phyloP scores from a whole-genome alignment of 1,284 basidiomycete genomes.

The Rhodotorula mucilaginosa region DNA sequence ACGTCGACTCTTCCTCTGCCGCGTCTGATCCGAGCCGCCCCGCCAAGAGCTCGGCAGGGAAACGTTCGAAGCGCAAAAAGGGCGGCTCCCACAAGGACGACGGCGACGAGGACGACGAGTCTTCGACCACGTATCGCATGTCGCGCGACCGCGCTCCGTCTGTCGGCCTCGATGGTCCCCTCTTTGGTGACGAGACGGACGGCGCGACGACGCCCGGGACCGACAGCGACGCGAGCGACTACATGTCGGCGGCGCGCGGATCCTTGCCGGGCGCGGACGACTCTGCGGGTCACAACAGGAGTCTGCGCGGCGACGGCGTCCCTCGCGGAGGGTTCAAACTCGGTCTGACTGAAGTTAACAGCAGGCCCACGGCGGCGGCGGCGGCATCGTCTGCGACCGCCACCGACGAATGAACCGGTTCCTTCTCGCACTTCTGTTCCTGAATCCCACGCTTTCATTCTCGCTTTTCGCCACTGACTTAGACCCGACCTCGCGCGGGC shows the following conservation, averaged over 20 bases:
- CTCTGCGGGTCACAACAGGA: not conserved
- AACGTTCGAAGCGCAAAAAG: not conserved
- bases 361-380: not conserved
- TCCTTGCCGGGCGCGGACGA: not conserved
- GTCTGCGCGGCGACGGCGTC: slow-evolving; percentile 6
- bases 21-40: not conserved
- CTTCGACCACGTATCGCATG: slow-evolving; percentile 8
- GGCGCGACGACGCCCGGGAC: slow-evolving; percentile 15
- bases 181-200: slow-evolving; percentile 31
- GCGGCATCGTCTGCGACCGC: not conserved
- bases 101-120: not conserved
- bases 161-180: slow-evolving; percentile 31
- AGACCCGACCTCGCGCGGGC: not conserved
- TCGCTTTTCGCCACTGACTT: not conserved
- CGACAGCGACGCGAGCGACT: slow-evolving; percentile 10
- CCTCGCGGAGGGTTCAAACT: slow-evolving; percentile 17
- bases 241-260: not conserved
- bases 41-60: not conserved
- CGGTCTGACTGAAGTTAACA: slow-evolving; percentile 12
- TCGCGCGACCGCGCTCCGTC: slow-evolving; percentile 22
- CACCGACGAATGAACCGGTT: not conserved
- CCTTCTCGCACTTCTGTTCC: not conserved
- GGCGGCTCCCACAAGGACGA: not conserved
- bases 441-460: no score
- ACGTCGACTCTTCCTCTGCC: not conserved